phyloP scores from a whole-genome alignment of 2,329 filamentous ascomycete species.

The Tolypocladium album region DNA sequence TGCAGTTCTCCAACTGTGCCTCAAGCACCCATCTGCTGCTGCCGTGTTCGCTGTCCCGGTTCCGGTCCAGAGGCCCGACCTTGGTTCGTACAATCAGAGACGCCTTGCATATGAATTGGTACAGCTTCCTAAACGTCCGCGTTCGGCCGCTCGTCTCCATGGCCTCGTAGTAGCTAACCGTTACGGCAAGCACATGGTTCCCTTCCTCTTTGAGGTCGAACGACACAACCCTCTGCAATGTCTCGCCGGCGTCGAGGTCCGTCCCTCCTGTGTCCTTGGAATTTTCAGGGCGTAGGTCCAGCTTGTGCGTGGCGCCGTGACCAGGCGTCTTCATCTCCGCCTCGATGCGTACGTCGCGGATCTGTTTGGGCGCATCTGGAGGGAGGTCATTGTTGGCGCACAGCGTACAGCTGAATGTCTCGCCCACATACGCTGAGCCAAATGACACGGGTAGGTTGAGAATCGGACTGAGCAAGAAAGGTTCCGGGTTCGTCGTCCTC shows the following conservation, averaged over 20 bases:
- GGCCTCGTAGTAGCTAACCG: conserved; percentile 87
- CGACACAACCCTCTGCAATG: conserved; percentile 69
- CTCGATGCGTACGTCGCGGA: conserved; percentile 70
- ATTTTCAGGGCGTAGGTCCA: conserved; percentile 42
- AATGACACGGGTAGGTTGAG: conserved; percentile 86
- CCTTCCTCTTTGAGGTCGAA: conserved; percentile 93
- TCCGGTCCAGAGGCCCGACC: conserved; percentile 48
- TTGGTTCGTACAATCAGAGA: conserved; percentile 88
- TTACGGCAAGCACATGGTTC: conserved; percentile 85
- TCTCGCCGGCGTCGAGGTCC: conserved; percentile 52
- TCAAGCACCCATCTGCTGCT: conserved; percentile 62
- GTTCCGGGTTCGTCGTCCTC: conserved; percentile 31
- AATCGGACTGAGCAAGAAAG: conserved; percentile 50
- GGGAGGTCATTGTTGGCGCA: conserved; percentile 81
- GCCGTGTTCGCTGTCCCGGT: conserved; percentile 13
- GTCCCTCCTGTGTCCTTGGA: conserved; percentile 9
- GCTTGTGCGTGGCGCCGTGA: conserved; percentile 45
- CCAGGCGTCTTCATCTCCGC: conserved; percentile 92
- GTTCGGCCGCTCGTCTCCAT: conserved; percentile 59
- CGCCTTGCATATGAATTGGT: conserved; percentile 90
- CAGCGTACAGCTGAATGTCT: conserved; percentile 87
- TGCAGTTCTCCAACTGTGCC: conserved; percentile 91
- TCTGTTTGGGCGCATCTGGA: conserved; percentile 28
- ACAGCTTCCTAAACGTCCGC: conserved; percentile 85
- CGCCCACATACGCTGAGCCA: conserved; percentile 88